Base-by-base conservation (phyloP, 495 filamentous ascomycete species). In the Paragyromitra xinjiangensis region DNA sequence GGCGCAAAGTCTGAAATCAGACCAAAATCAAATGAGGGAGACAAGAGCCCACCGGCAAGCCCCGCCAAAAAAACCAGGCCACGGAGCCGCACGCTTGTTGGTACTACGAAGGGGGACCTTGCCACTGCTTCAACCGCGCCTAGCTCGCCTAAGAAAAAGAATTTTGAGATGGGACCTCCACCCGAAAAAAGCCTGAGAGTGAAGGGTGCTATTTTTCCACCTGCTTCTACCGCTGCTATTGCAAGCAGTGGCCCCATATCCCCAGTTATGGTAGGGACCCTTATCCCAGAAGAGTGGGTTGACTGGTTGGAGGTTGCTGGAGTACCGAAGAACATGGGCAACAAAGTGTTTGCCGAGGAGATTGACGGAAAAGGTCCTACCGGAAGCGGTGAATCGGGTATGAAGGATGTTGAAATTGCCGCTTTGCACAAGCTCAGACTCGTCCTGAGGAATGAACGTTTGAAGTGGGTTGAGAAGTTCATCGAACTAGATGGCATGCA, bases 381-480 rank as follows among this genome's bases (percentile, higher is more conserved):
- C 22, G 62, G 67, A 22, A 29, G 73, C 9, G 69, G 75, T 16
- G 80, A 82, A 65, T 68, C 63, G 19, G 79, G 81, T 19, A 82
- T 83, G 81, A 80, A 96, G 81, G 85, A 89, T 67, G 89, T 98
- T 2, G 95, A 98, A 81, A 92, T 98, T n/a, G 93, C 94, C 9
- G 93, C 92, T 76, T 83, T 99, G 11, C 96, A 99, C 83, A 99
- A 99, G 83, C 88, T 99, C 24, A 91, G 95, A 6, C 86, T 97
- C 59, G 86, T 98, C 11, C 87, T 98, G 44, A 91, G 95, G 7
- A 98, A 98, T 81, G 95, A 99, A 85, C 95, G 94, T 3, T 91
- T 99, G 2, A 89, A 90, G 19, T 99, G 96, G 96, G 95, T 96
- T 1, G 93, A 98, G 79, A 87, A 88, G 6, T 99, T 99, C 83